Base-by-base conservation (phyloP, 768 basidiomycete genomes). In the Leccinum boreale region DNA sequence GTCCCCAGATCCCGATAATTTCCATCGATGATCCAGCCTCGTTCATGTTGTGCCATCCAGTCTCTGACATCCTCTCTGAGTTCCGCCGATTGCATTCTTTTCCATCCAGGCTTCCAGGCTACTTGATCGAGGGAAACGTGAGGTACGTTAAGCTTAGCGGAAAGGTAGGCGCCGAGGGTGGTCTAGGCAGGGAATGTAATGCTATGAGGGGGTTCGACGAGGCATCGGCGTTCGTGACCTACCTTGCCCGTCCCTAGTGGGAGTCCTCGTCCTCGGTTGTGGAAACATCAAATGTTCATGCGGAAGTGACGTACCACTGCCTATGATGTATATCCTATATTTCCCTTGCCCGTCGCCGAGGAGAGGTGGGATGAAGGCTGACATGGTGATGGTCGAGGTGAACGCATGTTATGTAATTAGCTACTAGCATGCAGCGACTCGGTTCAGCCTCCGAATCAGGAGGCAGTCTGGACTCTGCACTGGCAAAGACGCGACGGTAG, bases 1-100 rank as follows among this genome's bases (percentile, higher is more conserved):
- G 59, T 60, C 1, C 74, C 78, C 12, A 74, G 60, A 1, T 14
- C 53, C 0, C n/a, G 39, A 61, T 79, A 85, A 53, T 77, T 70
- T 6, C 84, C 85, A 46, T 86, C 84, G 2, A 81, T 67, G 11
- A 85, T 74, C 84, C 84, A 86, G 1, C 81, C 82, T 35, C 23
- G 44, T 11, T 49, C 45, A 77, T 67, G 5, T 42, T n/a, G 39
- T 39, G 63, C 52, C 58, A 66, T 52, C 73, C 75, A 26, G 15
- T 49, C 26, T 23, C 39, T 4, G 14, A 74, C 58, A 15, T 51
- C 35, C 17, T 56, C 63, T 45, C 26, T 60, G 24, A 73, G 65
- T 39, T 74, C 73, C 0, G 69, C 65, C 3, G 10, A 29, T 1
- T 78, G 63, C 1, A 69, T 62, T 55, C 58, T 47, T 47, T 64